Conservation (phyloP, 345 rosid genomes). For the Gossypium ekmanianum region DNA sequence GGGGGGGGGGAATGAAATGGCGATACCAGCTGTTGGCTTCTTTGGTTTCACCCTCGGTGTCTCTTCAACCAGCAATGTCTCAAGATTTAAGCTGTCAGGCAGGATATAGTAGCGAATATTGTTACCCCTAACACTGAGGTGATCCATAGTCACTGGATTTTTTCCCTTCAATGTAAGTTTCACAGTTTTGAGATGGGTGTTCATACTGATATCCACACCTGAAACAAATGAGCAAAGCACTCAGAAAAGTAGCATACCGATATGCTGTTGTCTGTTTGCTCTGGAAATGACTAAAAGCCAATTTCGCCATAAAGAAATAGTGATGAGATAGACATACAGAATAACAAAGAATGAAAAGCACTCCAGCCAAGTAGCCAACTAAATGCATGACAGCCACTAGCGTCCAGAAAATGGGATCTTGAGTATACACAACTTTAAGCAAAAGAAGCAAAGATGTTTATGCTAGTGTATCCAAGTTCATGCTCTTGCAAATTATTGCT, state of each 20-base stretch:
- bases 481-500: not conserved
- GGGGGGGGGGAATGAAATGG: not conserved
- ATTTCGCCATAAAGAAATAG: no score
- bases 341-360: not conserved
- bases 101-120: constrained; percentile 94
- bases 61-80: constrained; percentile 92
- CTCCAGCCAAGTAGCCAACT: not conserved
- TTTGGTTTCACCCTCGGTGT: constrained; percentile 93
- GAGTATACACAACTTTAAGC: not conserved
- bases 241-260: not conserved
- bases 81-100: constrained; percentile 97
- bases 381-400: not conserved
- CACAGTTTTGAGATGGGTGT: constrained; percentile 93
- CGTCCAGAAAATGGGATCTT: not conserved
- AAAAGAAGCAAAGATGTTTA: not conserved
- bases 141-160: constrained; percentile 83
- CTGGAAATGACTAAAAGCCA: not conserved
- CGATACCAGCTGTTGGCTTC: constrained; percentile 87
- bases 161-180: constrained; percentile 88
- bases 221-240: constrained; percentile 9
- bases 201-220: constrained; percentile 99
- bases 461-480: not conserved
- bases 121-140: constrained; percentile 91
- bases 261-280: not conserved
- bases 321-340: not conserved